Evolutionary conservation across 2,329 filamentous ascomycete genomes (phyloP).

Genomic region (Sclerotinia borealis): DNA sequence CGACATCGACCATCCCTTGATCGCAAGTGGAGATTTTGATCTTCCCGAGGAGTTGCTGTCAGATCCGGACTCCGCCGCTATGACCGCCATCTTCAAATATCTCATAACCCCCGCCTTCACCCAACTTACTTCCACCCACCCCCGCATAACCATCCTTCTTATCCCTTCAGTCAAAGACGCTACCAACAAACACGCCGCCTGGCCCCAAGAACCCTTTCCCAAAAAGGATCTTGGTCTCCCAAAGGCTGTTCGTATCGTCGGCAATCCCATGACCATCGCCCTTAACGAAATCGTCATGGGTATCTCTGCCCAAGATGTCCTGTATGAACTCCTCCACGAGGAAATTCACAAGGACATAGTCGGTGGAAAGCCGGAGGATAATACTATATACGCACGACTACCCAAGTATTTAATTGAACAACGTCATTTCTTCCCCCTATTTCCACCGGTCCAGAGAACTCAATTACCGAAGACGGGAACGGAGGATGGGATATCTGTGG

Average conservation of each 20-base stretch:
- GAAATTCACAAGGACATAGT: conserved; percentile 68
- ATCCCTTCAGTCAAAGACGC: conserved; percentile 78
- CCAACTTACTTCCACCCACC: conserved; percentile 63
- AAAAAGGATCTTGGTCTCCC: conserved; percentile 71
- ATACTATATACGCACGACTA: conserved; percentile 49
- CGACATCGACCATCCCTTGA: conserved; percentile 82
- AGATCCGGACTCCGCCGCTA: conserved; percentile 72
- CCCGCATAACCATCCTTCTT: conserved; percentile 74
- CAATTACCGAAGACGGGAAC: conserved; percentile 60
- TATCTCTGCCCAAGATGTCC: conserved; percentile 74
- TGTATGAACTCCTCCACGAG: conserved; percentile 74
- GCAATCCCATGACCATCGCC: conserved; percentile 84
- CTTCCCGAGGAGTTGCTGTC: conserved; percentile 60
- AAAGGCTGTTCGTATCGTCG: conserved; percentile 69
- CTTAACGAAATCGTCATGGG: conserved; percentile 83
- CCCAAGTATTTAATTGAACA: conserved; percentile 80
- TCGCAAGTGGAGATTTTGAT: conserved; percentile 75
- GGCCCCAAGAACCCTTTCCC: conserved; percentile 69
- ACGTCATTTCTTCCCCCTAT: conserved; percentile 83
- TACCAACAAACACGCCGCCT: conserved; percentile 77
- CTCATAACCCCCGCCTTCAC: conserved; percentile 70
- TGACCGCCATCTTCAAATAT: conserved; percentile 77
- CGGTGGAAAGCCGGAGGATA: conserved; percentile 47
- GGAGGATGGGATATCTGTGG: conserved; percentile 55
- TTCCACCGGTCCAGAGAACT: conserved; percentile 68